Evolutionary conservation across 768 basidiomycete species (phyloP).

Genomic region (Psilocybe cubensis): DNA sequence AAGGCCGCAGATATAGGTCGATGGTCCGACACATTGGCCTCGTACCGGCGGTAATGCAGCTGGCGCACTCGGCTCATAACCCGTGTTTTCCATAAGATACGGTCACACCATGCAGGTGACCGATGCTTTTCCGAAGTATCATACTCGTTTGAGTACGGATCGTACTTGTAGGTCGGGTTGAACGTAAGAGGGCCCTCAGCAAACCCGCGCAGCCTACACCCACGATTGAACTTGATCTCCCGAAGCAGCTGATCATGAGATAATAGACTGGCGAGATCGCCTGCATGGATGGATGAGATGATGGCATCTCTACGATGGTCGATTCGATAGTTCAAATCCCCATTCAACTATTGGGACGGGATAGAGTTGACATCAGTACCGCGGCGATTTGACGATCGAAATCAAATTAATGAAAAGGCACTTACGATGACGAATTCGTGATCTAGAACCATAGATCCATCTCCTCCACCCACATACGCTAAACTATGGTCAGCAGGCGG

Average conservation of each 20-base stretch:
- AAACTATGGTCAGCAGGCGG: conserved; percentile 55
- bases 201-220: conserved; percentile 84
- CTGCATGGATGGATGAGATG: conserved; percentile 66
- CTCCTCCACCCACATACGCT: conserved; percentile 87
- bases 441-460: conserved; percentile 91
- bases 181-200: conserved; percentile 83
- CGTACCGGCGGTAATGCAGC: conserved; percentile 80
- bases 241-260: conserved; percentile 88
- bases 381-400: neutral
- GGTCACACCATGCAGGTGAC: conserved; percentile 96
- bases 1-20: conserved; percentile 86
- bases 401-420: conserved; percentile 18
- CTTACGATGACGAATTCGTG: conserved; percentile 92
- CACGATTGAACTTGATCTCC: conserved; percentile 87
- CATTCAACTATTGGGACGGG: conserved; percentile 62
- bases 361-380: neutral
- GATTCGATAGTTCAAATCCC: conserved; percentile 97
- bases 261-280: conserved; percentile 65
- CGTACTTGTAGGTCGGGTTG: conserved; percentile 94
- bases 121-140: conserved; percentile 90
- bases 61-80: conserved; percentile 61
- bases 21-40: conserved; percentile 89
- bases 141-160: conserved; percentile 74
- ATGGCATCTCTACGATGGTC: conserved; percentile 90
- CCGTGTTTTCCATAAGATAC: conserved; percentile 78